Conservation (phyloP, 805 yeast species). For the Ogataea parapolymorpha region DNA sequence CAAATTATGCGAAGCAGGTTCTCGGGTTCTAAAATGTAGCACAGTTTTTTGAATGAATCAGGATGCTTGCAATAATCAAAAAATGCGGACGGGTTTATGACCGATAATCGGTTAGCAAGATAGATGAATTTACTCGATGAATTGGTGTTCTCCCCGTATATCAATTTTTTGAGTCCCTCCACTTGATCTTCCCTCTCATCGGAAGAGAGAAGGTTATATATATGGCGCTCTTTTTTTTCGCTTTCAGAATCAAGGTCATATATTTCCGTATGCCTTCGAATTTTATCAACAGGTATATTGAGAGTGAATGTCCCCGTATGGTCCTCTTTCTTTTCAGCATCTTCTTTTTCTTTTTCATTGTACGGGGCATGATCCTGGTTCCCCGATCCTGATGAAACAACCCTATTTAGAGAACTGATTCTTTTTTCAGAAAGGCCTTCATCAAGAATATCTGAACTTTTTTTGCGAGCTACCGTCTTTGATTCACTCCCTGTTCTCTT, state of each 20-base stretch:
- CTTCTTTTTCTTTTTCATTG: constrained; percentile 16
- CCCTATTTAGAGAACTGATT: constrained; percentile 4
- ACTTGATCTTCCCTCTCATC: constrained; percentile 19
- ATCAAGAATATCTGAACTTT: too few species aligned
- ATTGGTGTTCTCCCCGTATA: constrained; percentile 2
- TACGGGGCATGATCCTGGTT: not conserved
- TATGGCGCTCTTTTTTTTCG: constrained; percentile 17
- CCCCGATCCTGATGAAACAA: constrained; percentile 8
- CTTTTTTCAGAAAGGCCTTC: not conserved
- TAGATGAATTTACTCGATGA: constrained; percentile 22
- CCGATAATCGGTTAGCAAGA: constrained; percentile 24
- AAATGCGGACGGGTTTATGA: constrained; percentile 23
- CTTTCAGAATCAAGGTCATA: constrained; percentile 18
- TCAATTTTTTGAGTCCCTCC: constrained; percentile 14
- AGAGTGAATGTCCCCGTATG: constrained; percentile 17
- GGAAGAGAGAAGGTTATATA: constrained; percentile 26
- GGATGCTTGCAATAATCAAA: constrained; percentile 19
- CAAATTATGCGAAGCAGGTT: constrained; percentile 28
- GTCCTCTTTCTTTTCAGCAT: constrained; percentile 15
- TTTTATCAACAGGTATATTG: constrained; percentile 13
- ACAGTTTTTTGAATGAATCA: constrained; percentile 10
- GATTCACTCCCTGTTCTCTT: too few species aligned
- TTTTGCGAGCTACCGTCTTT: too few species aligned
- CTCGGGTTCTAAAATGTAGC: constrained; percentile 24
- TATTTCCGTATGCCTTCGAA: constrained; percentile 1